Conservation (phyloP, 2,329 filamentous ascomycete genomes). For the Pseudogymnoascus sp. region DNA sequence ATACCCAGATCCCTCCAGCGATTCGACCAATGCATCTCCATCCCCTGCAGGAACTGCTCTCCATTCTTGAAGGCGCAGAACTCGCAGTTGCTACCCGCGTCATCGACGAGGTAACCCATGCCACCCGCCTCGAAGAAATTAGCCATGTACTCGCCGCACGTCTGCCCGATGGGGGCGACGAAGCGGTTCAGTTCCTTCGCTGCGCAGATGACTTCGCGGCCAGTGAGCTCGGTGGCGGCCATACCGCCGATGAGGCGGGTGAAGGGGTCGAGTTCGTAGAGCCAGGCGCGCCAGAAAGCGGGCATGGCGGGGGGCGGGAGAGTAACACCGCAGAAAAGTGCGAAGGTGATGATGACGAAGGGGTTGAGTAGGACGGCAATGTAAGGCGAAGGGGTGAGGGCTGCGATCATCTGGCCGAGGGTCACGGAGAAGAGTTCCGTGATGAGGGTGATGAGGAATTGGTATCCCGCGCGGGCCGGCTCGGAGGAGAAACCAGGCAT, state of each 20-base stretch:
- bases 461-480: slow-evolving; percentile 41
- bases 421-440: slow-evolving; percentile 81
- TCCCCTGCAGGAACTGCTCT: slow-evolving; percentile 68
- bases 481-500: slow-evolving; percentile 35
- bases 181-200: slow-evolving; percentile 41
- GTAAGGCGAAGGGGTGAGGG: slow-evolving; percentile 52
- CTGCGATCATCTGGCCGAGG: slow-evolving; percentile 55
- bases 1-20: slow-evolving; percentile 82
- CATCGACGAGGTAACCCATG: slow-evolving; percentile 44
- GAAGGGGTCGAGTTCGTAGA: slow-evolving; percentile 53
- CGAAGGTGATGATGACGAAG: slow-evolving; percentile 50
- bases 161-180: slow-evolving; percentile 31
- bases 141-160: slow-evolving; percentile 50
- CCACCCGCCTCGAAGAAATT: slow-evolving; percentile 36
- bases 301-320: slow-evolving; percentile 57
- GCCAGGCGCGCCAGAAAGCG: slow-evolving; percentile 51
- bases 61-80: slow-evolving; percentile 55
- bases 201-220: slow-evolving; percentile 36
- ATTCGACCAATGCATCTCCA: slow-evolving; percentile 57
- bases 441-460: slow-evolving; percentile 51
- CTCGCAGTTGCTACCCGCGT: slow-evolving; percentile 43
- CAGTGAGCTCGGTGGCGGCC: slow-evolving; percentile 43
- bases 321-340: slow-evolving; percentile 67
- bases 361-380: slow-evolving; percentile 52
- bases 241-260: slow-evolving; percentile 51